phyloP scores from a whole-genome alignment of 2,329 filamentous ascomycete species.

The Teratosphaeria viscida region DNA sequence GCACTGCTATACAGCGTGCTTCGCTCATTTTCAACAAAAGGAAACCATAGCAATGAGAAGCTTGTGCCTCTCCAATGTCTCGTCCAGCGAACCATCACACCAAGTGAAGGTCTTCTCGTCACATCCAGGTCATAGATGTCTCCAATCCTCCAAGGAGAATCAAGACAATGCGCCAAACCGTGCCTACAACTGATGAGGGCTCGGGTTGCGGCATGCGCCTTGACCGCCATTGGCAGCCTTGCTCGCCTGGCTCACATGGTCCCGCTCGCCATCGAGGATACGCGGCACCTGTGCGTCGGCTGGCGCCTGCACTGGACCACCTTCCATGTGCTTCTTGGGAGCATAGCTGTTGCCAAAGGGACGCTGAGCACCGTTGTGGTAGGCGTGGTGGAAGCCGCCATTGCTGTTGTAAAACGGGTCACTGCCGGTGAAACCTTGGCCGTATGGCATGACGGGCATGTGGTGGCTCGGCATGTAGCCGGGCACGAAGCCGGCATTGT shows the following conservation, averaged over 20 bases:
- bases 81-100: neutral
- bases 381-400: neutral
- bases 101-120: neutral
- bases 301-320: constrained; percentile 1
- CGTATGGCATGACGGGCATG: neutral
- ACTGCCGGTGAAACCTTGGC: neutral
- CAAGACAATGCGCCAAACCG: neutral
- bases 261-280: neutral
- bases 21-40: neutral
- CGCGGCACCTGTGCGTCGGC: neutral
- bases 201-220: neutral
- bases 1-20: neutral
- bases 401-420: neutral
- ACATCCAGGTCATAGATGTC: neutral
- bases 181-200: neutral
- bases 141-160: neutral
- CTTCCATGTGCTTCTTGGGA: constrained; percentile 7
- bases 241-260: neutral
- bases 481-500: neutral
- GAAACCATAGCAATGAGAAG: neutral
- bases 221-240: neutral
- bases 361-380: constrained; percentile 1
- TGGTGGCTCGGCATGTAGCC: neutral
- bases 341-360: constrained; percentile 6
- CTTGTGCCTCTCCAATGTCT: neutral